Base-by-base conservation (phyloP, 73 alveolate genomes). In the Paramecium pentaurelia region DNA sequence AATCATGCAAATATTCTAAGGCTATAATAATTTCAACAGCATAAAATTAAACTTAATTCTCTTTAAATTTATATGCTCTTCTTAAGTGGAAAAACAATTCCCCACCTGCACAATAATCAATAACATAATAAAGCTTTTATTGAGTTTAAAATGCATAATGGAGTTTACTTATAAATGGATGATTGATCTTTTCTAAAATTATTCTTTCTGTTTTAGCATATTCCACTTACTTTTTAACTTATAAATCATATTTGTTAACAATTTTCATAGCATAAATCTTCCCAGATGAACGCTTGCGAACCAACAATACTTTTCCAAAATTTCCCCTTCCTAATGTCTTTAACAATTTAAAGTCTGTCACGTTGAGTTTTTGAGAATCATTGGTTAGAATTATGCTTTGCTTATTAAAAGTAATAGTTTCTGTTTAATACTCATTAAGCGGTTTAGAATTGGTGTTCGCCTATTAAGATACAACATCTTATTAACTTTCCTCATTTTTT, bases 51-150 rank as follows among this genome's bases (percentile, higher is more conserved):
- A 99, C 95, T 85, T 95, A 83, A 38, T 85, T 95, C 88, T 98
- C 99, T 44, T 97, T 86, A 86, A 98, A 98, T 73, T 94, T 95
- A n/a, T 93, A 92, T 58, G 97, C 98, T 54, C 93, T 86, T 60
- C 94, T 68, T 40, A 98, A 90, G 93, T 98, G 99, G 88, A 94
- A 95, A 77, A 98, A 97, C 83, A 98, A 95, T 93, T 98, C 99
- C 0, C 99, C 97, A 3, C 99, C 99, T 83, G 94, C 96, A 47
- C 97, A 77, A 93, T 97, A 98, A 85, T 98, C 99, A 95, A 98
- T 97, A 20, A 97, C 96, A 92, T 97, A 97, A 93, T 97, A 98
- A n/a, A 98, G 96, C 59, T 96, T 97, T 12, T 97, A 93, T 12
- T 97, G 95, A 73, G 98, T 97, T 93, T 98, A 96, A 86, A 98